Percentiles rank a stretch among this genome's conserved stretches.
Conservation (phyloP, 495 filamentous ascomycete species). For the Lepidopterella palustris region DNA sequence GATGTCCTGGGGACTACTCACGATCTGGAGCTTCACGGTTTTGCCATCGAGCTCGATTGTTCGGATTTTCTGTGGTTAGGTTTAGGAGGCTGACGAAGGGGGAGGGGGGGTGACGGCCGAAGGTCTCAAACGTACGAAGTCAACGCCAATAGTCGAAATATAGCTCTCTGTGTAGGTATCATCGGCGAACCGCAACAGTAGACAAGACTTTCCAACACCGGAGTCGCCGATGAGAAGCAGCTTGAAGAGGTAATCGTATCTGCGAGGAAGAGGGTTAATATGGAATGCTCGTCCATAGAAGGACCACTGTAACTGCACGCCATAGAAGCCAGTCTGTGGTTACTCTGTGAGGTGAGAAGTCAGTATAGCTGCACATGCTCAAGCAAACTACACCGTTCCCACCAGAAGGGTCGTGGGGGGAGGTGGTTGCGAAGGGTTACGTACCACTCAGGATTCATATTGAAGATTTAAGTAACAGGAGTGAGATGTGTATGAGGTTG, state of each 20-base stretch:
- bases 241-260: slow-evolving; percentile 99
- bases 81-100: slow-evolving; percentile 1
- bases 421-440: slow-evolving; percentile 18
- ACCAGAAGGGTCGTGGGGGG: slow-evolving; percentile 2
- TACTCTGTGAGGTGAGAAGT: slow-evolving; percentile 14
- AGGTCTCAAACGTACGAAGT: slow-evolving; percentile 66
- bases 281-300: not conserved
- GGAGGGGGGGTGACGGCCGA: not conserved
- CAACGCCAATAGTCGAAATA: slow-evolving; percentile 98
- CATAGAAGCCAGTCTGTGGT: not conserved
- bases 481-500: slow-evolving; percentile 1
- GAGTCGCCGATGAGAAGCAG: slow-evolving; percentile 99
- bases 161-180: slow-evolving; percentile 99
- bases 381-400: not conserved
- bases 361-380: slow-evolving; percentile 6
- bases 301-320: not conserved
- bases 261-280: slow-evolving; percentile 32
- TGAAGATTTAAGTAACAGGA: not conserved
- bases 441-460: slow-evolving; percentile 37
- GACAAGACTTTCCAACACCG: slow-evolving; percentile 98
- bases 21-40: slow-evolving; percentile 99
- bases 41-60: slow-evolving; percentile 99
- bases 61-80: slow-evolving; percentile 79
- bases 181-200: slow-evolving; percentile 95
- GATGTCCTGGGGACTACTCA: slow-evolving; percentile 44